phyloP scores from a whole-genome alignment of 352 stramenopile genomes.

The Poterioochromonas sp. region DNA sequence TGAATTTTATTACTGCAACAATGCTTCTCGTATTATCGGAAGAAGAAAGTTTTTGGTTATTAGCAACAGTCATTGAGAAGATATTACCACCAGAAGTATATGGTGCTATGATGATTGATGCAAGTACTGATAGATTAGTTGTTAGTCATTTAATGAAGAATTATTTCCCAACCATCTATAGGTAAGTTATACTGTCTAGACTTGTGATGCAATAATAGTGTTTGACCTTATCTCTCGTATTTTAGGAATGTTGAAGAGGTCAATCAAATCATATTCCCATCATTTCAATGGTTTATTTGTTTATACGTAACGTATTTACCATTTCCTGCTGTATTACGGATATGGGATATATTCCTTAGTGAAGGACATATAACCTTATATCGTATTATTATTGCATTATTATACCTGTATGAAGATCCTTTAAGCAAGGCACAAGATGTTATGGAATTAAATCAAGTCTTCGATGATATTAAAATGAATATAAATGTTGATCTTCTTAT shows the following conservation, averaged over 20 bases:
- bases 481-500: slow-evolving; percentile 14
- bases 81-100: slow-evolving; percentile 72
- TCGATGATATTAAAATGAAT: neutral
- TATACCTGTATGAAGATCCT: slow-evolving; percentile 38
- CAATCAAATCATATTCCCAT: slow-evolving; percentile 70
- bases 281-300: slow-evolving; percentile 81
- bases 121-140: slow-evolving; percentile 68
- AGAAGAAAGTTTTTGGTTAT: slow-evolving; percentile 72
- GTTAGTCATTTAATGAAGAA: slow-evolving; percentile 69
- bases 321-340: slow-evolving; percentile 65
- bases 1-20: neutral
- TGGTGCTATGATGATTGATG: slow-evolving; percentile 68
- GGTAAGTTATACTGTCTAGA: slow-evolving; percentile 36
- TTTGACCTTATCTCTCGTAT: neutral
- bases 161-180: slow-evolving; percentile 62
- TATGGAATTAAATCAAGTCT: neutral
- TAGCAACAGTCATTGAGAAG: slow-evolving; percentile 72
- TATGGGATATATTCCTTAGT: slow-evolving; percentile 78
- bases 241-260: slow-evolving; percentile 56
- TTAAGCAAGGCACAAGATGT: neutral
- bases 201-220: slow-evolving; percentile 5
- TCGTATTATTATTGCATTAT: slow-evolving; percentile 62
- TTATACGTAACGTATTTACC: slow-evolving; percentile 78
- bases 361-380: slow-evolving; percentile 75
- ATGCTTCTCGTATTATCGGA: slow-evolving; percentile 45